Evolutionary conservation across 2,329 filamentous ascomycete species (phyloP), one percentile per base, ranked within the genome.

Genomic region (Myotisia sp.): DNA sequence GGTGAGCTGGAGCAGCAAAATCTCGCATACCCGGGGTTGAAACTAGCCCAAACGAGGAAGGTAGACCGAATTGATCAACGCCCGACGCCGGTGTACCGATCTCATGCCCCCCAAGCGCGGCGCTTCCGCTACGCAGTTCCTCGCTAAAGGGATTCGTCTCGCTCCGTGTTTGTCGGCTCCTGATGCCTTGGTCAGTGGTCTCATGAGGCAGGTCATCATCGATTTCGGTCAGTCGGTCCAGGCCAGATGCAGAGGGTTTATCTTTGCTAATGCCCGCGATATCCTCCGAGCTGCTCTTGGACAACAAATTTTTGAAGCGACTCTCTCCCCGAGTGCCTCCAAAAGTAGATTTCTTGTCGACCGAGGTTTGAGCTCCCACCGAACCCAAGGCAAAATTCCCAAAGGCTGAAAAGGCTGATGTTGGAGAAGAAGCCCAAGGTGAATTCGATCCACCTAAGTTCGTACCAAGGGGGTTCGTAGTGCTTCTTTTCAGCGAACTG

Each of bases 281-380:
- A 39, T 76, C 76, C 40, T 92, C 84, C 3, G 68, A 62, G 44
- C 70, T 78, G 22, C 84, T 78, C 58, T 86, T 92, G 13, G 74
- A 76, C 45, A 93, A 78, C 14, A 93, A 58, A 49, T 84, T 84
- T 44, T 86, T 87, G 48, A 94, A 75, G 18, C 85, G 76, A 53
- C 85, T 93, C 51, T 84, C 82, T 2, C 80, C 75, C 37, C 79
- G 68, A 18, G 71, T 58, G 49, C 71, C 76, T 18, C 74, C 77
- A 47, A 79, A 71, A 6, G 68, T 67, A 18, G 71, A 52, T 46
- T 81, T 75, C 61, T 90, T 92, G 36, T 92, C 83, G 3, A 68
- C 63, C 5, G 65, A 58, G 19, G 73, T 64, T 4, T 35, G 33
- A 5, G 69, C 59, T 3, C 71, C 57, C 30, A 62, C 58, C 23